These are phyloP conservation scores for Fusarium lyarnte DNA, from an alignment of 2,329 filamentous ascomycete species.

Conservation along the genomic window DNA sequence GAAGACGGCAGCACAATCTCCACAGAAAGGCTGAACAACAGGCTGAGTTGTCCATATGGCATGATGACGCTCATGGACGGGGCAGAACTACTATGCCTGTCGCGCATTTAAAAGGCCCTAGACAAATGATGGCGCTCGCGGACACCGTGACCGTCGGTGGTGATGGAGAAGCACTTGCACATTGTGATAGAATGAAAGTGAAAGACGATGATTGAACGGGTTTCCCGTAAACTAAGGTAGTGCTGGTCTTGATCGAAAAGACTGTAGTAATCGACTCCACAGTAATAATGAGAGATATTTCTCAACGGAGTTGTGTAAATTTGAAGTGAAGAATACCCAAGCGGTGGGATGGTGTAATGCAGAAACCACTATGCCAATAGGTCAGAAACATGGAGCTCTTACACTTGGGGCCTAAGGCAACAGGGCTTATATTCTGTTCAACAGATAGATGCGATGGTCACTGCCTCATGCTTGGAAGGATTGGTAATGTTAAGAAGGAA, in stretches of 20 bases:
- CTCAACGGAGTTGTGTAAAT: background rate
- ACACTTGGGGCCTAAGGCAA: background rate
- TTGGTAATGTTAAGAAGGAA: background rate
- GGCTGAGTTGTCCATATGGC: conserved; percentile 28
- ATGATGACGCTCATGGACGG: conserved; percentile 43
- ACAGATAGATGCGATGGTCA: background rate
- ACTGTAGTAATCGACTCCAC: background rate
- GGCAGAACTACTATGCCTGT: conserved; percentile 46
- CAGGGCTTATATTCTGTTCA: background rate
- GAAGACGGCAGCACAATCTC: conserved; percentile 48
- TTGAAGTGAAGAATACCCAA: background rate
- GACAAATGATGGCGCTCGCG: conserved; percentile 6
- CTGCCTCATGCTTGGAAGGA: background rate
- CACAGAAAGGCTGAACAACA: conserved; percentile 44
- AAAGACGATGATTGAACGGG: background rate
- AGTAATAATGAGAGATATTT: background rate
- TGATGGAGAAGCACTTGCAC: conserved; percentile 43
- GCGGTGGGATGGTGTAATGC: background rate
- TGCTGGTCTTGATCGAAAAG: background rate
- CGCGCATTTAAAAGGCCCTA: conserved; percentile 19
- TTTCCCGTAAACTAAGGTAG: background rate
- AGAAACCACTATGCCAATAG: background rate
- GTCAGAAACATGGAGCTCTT: background rate
- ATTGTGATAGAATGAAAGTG: conserved; percentile 16
- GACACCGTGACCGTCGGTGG: background rate